These are phyloP conservation scores for Polysphondylium violaceum DNA, from an alignment of 78 protist species.

Conservation along the genomic window DNA sequence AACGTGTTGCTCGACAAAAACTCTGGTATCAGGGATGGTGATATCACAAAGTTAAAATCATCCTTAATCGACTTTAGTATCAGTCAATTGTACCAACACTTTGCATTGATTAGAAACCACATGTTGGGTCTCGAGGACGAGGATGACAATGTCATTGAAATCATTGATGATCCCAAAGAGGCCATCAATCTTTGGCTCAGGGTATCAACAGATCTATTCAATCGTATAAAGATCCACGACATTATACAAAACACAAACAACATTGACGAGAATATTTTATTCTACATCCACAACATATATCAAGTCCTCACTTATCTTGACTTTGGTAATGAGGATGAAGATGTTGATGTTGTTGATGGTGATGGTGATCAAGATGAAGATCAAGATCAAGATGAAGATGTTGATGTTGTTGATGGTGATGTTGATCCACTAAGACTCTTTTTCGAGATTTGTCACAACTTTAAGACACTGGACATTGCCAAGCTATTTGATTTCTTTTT, in stretches of 20 bases:
- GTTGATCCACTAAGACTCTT: background rate
- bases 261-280: too few species aligned
- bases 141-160: too few species aligned
- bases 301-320: too few species aligned
- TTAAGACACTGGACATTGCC: background rate
- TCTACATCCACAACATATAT: too few species aligned
- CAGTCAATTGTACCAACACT: too few species aligned
- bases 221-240: background rate
- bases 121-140: too few species aligned
- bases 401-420: background rate
- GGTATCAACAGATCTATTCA: background rate
- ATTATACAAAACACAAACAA: too few species aligned
- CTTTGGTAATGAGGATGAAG: too few species aligned
- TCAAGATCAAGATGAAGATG: background rate
- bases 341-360: background rate
- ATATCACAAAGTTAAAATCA: background rate
- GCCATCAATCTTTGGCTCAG: background rate
- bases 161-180: background rate
- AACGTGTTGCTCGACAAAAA: background rate
- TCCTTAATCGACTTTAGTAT: background rate
- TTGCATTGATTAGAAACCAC: too few species aligned
- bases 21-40: background rate
- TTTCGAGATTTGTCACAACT: background rate
- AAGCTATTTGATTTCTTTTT: constrained; percentile 6
- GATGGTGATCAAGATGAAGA: background rate